phyloP scores from a whole-genome alignment of 2,329 filamentous ascomycete genomes.

The Pseudogymnoascus sp. region DNA sequence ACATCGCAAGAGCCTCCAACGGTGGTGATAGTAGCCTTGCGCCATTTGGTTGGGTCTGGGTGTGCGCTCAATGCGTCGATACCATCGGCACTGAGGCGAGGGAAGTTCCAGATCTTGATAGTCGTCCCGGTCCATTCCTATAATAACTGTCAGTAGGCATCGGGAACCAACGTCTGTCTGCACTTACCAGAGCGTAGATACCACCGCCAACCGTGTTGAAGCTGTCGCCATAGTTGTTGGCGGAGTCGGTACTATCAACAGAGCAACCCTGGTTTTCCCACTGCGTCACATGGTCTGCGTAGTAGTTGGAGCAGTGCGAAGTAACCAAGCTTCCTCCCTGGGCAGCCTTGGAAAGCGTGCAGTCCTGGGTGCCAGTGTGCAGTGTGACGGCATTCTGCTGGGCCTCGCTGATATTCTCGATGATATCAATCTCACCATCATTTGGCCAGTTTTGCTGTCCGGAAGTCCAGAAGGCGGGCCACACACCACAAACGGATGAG shows the following conservation, averaged over 20 bases:
- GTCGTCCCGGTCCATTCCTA: slow-evolving; percentile 55
- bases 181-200: slow-evolving; percentile 45
- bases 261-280: slow-evolving; percentile 28
- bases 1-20: slow-evolving; percentile 61
- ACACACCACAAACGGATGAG: slow-evolving; percentile 19
- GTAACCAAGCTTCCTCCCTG: slow-evolving; percentile 8
- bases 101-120: slow-evolving; percentile 69
- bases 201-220: slow-evolving; percentile 32
- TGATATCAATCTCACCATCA: slow-evolving; percentile 23
- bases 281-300: slow-evolving; percentile 28
- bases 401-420: slow-evolving; percentile 51
- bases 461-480: slow-evolving; percentile 17
- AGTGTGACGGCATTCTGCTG: slow-evolving; percentile 15
- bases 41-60: slow-evolving; percentile 61
- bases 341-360: slow-evolving; percentile 31
- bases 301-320: slow-evolving; percentile 20
- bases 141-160: slow-evolving; percentile 40
- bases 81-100: slow-evolving; percentile 58
- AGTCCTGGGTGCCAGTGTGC: slow-evolving; percentile 15
- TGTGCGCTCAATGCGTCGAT: slow-evolving; percentile 51
- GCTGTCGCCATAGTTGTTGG: slow-evolving; percentile 21
- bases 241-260: slow-evolving; percentile 10
- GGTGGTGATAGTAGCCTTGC: slow-evolving; percentile 49
- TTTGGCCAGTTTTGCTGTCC: slow-evolving; percentile 24
- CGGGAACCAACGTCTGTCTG: slow-evolving; percentile 32